These are phyloP conservation scores for Taphrina betulina DNA, from an alignment of 1,139 yeast genomes.

Conservation along the genomic window DNA sequence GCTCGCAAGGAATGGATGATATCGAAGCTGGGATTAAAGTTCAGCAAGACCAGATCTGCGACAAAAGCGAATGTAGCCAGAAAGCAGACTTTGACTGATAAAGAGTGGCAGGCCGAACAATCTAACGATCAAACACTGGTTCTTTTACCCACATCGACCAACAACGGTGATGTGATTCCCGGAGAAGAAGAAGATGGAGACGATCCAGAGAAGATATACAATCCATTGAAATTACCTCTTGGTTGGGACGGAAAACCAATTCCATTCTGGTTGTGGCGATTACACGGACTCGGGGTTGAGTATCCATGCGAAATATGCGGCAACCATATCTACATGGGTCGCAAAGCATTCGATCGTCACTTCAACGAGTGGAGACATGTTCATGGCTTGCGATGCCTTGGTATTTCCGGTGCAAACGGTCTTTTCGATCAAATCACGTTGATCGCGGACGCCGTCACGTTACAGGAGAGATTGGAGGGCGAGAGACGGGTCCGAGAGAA, in stretches of 20 bases:
- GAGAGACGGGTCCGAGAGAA: conserved; percentile 49
- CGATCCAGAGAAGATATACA: conserved; percentile 41
- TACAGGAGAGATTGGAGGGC: conserved; percentile 55
- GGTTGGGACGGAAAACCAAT: conserved; percentile 92
- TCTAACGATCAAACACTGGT: conserved; percentile 42
- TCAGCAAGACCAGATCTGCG: conserved; percentile 48
- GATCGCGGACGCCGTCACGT: conserved; percentile 63
- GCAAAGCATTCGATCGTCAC: conserved; percentile 69
- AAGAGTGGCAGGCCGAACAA: conserved; percentile 63
- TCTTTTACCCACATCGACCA: conserved; percentile 2
- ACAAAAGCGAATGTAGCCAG: conserved; percentile 69
- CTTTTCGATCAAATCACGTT: conserved; percentile 64
- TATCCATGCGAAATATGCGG: conserved; percentile 88
- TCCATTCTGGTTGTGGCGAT: conserved; percentile 88
- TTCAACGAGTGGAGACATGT: conserved; percentile 67
- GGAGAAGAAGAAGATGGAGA: conserved; percentile 38
- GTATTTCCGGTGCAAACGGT: conserved; percentile 52
- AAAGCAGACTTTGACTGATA: conserved; percentile 65
- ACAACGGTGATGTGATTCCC: conserved; percentile 40
- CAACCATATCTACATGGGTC: conserved; percentile 68
- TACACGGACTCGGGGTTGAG: conserved; percentile 76
- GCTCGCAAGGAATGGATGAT: conserved; percentile 47
- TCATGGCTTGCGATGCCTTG: conserved; percentile 72
- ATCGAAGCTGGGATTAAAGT: conserved; percentile 44
- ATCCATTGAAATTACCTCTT: conserved; percentile 64